These are phyloP conservation scores for Ceratobasidium sp. DNA, from an alignment of 1,284 basidiomycete genomes.

Conservation along the genomic window DNA sequence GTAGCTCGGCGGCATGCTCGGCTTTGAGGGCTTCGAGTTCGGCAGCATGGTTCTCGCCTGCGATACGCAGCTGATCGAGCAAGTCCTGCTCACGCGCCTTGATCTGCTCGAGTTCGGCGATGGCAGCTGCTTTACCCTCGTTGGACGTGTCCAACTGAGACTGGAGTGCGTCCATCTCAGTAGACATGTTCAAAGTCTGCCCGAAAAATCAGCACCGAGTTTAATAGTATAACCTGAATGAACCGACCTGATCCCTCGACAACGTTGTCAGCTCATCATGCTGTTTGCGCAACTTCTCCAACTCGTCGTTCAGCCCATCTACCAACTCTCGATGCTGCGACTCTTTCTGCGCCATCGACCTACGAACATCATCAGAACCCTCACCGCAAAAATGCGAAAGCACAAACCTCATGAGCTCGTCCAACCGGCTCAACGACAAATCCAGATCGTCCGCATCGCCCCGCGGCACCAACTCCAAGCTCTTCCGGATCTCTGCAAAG, in stretches of 20 bases:
- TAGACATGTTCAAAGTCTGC: slow-evolving; percentile 85
- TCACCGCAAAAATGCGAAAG: not conserved
- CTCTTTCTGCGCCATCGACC: slow-evolving; percentile 96
- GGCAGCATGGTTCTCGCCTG: slow-evolving; percentile 64
- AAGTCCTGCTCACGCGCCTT: slow-evolving; percentile 68
- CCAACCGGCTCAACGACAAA: slow-evolving; percentile 76
- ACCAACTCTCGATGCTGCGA: slow-evolving; percentile 82
- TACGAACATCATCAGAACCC: slow-evolving; percentile 52
- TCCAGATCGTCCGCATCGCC: slow-evolving; percentile 64
- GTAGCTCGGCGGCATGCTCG: slow-evolving; percentile 56
- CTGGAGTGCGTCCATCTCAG: slow-evolving; percentile 79
- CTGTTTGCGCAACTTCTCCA: slow-evolving; percentile 75
- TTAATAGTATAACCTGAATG: not conserved
- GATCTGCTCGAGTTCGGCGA: slow-evolving; percentile 65
- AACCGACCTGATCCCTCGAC: slow-evolving; percentile 79
- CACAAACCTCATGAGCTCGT: slow-evolving; percentile 86
- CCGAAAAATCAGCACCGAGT: slow-evolving; percentile 11
- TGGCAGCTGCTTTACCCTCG: slow-evolving; percentile 51
- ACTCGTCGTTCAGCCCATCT: slow-evolving; percentile 72
- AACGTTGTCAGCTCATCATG: slow-evolving; percentile 81
- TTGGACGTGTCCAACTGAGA: slow-evolving; percentile 63
- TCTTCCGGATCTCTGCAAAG: slow-evolving; percentile 72
- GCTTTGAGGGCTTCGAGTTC: slow-evolving; percentile 64
- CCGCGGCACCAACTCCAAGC: slow-evolving; percentile 60
- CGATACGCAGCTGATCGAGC: slow-evolving; percentile 58